These are phyloP conservation scores for Ganoderma sp. DNA, from an alignment of 1,284 basidiomycete genomes.

Conservation along the genomic window DNA sequence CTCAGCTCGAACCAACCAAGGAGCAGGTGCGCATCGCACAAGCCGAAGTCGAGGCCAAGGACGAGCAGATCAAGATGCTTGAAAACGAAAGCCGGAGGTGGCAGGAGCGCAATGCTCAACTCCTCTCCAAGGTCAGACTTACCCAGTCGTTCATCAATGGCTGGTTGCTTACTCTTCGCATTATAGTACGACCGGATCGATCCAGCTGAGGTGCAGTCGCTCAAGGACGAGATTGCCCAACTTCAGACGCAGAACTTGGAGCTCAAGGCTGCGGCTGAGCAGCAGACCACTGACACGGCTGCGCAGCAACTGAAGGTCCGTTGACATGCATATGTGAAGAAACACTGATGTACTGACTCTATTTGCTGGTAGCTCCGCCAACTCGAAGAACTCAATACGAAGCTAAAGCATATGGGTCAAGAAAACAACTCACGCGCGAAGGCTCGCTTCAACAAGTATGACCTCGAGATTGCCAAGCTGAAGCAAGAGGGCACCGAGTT, in stretches of 20 bases:
- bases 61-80: constrained; percentile 71
- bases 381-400: constrained; percentile 29
- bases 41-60: constrained; percentile 78
- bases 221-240: constrained; percentile 74
- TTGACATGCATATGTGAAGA: background rate
- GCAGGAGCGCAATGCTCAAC: constrained; percentile 84
- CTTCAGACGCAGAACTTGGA: constrained; percentile 55
- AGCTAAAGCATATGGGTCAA: constrained; percentile 38
- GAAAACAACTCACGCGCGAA: constrained; percentile 45
- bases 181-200: constrained; percentile 85
- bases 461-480: constrained; percentile 46
- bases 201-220: constrained; percentile 82
- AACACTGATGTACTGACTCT: background rate
- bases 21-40: constrained; percentile 71
- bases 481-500: constrained; percentile 39
- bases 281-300: constrained; percentile 45
- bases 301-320: constrained; percentile 30
- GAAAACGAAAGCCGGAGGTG: constrained; percentile 84
- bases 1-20: constrained; percentile 78
- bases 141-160: background rate
- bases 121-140: constrained; percentile 73
- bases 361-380: background rate
- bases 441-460: constrained; percentile 40
- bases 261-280: constrained; percentile 45
- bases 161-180: background rate